Evolutionary conservation across 1,284 basidiomycete genomes (phyloP).

Genomic region (Bjerkandera adusta): DNA sequence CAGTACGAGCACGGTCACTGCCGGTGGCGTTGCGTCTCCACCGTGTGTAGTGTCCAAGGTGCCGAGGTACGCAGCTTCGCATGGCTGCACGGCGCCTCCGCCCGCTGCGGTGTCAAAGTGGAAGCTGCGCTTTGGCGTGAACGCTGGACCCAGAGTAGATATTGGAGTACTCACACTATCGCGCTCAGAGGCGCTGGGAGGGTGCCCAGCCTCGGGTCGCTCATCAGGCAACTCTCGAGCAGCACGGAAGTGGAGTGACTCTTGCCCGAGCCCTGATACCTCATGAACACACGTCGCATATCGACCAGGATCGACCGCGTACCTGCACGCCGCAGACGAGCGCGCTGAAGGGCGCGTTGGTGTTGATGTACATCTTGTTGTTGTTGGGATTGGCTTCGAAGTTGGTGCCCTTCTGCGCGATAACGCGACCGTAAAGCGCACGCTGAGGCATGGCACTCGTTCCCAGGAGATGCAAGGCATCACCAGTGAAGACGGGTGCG

Average conservation of each 20-base stretch:
- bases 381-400: not conserved
- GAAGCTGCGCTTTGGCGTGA: no score
- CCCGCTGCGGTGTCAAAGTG: constrained; percentile 22
- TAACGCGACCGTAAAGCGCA: constrained; percentile 16
- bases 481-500: constrained; percentile 10
- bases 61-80: constrained; percentile 24
- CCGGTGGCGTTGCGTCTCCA: not conserved
- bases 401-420: constrained; percentile 7
- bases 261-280: constrained; percentile 29
- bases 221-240: constrained; percentile 29
- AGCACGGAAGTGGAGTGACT: constrained; percentile 30
- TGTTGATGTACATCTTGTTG: constrained; percentile 22
- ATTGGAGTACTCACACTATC: constrained; percentile 22
- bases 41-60: constrained; percentile 8
- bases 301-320: not conserved
- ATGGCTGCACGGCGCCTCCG: constrained; percentile 17
- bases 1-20: constrained; percentile 17
- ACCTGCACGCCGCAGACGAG: constrained; percentile 28
- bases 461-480: constrained; percentile 1
- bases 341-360: constrained; percentile 25
- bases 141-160: no score
- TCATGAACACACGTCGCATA: not conserved
- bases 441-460: constrained; percentile 9
- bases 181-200: constrained; percentile 27
- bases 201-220: constrained; percentile 23